These are phyloP conservation scores for Dothiorella sarmentorum DNA, from an alignment of 2,329 filamentous ascomycete genomes.

Conservation along the genomic window DNA sequence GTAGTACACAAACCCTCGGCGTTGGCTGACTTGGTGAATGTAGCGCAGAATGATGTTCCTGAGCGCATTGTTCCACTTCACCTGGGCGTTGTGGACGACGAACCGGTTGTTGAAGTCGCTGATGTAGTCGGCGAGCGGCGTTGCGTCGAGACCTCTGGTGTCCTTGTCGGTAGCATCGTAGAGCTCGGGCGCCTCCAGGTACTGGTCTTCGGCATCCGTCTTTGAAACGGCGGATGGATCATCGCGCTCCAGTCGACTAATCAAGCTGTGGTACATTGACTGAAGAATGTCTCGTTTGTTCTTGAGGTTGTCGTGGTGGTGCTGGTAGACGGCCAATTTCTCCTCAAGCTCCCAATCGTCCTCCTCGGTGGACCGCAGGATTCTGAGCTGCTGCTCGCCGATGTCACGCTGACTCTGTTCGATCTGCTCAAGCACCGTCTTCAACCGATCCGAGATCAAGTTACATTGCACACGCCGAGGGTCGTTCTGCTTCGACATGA, in stretches of 20 bases:
- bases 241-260: conserved; percentile 57
- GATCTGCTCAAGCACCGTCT: conserved; percentile 75
- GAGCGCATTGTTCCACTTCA: conserved; percentile 97
- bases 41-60: conserved; percentile 96
- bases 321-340: conserved; percentile 54
- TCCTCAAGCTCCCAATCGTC: conserved; percentile 50
- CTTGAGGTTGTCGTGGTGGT: conserved; percentile 55
- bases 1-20: conserved; percentile 96
- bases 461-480: conserved; percentile 84
- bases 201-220: conserved; percentile 39
- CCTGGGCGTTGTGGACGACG: conserved; percentile 93
- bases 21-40: conserved; percentile 93
- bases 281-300: conserved; percentile 58
- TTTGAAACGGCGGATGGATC: conserved; percentile 47
- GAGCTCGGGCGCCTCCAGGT: conserved; percentile 52
- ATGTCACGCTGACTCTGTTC: conserved; percentile 68
- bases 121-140: conserved; percentile 73
- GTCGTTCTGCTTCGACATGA: conserved; percentile 74
- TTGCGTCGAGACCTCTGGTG: conserved; percentile 57
- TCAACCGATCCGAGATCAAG: conserved; percentile 75
- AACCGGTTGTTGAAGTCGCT: conserved; percentile 98
- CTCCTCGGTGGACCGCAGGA: conserved; percentile 50
- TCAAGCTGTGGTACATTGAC: conserved; percentile 55
- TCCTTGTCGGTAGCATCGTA: conserved; percentile 48
- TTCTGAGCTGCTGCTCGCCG: conserved; percentile 68